These are phyloP conservation scores for Xanthoparmelia taractica DNA, from an alignment of 495 filamentous ascomycete genomes.

Conservation along the genomic window DNA sequence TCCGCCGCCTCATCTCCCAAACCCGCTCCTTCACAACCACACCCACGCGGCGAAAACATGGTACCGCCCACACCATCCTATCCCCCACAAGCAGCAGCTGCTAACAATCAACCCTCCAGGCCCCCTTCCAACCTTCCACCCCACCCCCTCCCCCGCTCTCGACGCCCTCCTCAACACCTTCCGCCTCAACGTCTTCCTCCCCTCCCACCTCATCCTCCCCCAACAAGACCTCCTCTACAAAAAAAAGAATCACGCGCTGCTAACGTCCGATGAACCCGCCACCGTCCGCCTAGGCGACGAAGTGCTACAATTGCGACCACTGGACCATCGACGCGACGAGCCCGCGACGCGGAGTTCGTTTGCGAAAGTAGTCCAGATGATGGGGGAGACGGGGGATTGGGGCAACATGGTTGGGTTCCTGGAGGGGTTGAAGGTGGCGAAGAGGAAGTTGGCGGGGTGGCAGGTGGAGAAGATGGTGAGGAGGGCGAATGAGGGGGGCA, in stretches of 20 bases:
- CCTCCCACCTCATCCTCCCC: conserved; percentile 21
- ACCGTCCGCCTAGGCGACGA: conserved; percentile 22
- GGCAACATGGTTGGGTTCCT: conserved; percentile 19
- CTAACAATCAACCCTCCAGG: conserved; percentile 15
- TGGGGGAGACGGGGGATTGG: conserved; percentile 21
- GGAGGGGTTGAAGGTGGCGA: conserved; percentile 15
- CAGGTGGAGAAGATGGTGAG: conserved; percentile 25
- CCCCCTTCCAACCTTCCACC: conserved; percentile 20
- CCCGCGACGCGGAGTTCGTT: conserved; percentile 17
- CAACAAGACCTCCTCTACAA: conserved; percentile 24
- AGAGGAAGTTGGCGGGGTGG: conserved; percentile 19
- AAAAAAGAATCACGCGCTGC: conserved; percentile 20
- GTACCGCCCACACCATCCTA: conserved; percentile 3
- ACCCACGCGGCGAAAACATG: conserved; percentile 18
- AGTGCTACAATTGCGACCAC: conserved; percentile 11
- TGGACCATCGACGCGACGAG: conserved; percentile 16
- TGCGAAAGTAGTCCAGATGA: conserved; percentile 14
- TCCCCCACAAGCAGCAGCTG: not conserved
- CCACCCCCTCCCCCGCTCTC: conserved; percentile 23
- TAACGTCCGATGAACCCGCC: conserved; percentile 23
- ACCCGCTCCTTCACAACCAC: conserved; percentile 22
- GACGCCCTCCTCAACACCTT: conserved; percentile 24
- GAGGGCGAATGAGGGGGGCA: conserved; percentile 15
- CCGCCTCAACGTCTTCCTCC: conserved; percentile 27
- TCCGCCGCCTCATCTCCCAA: conserved; percentile 20